These are phyloP conservation scores for Auriscalpium vulgare DNA, from an alignment of 768 basidiomycete genomes.

Conservation along the genomic window DNA sequence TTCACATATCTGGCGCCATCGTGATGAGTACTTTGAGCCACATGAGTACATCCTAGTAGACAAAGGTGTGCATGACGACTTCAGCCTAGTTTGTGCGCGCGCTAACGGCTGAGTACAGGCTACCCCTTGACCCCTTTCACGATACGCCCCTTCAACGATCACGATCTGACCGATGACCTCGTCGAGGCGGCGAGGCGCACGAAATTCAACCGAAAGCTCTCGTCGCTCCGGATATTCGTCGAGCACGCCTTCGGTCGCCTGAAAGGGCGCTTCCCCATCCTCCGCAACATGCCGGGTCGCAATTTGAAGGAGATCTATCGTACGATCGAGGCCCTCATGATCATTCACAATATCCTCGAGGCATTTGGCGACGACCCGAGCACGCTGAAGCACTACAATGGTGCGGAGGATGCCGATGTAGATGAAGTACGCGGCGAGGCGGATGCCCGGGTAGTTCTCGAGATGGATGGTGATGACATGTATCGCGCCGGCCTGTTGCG, in stretches of 20 bases:
- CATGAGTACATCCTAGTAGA: slow-evolving; percentile 15
- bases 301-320: slow-evolving; percentile 2
- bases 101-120: not conserved
- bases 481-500: slow-evolving; percentile 13
- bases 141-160: slow-evolving; percentile 4
- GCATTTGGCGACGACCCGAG: slow-evolving; percentile 7
- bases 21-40: slow-evolving; percentile 5
- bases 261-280: slow-evolving; percentile 21
- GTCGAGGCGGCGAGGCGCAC: not conserved
- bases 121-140: slow-evolving; percentile 5
- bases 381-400: slow-evolving; percentile 9
- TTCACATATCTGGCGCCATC: slow-evolving; percentile 15
- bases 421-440: not conserved
- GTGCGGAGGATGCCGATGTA: slow-evolving; percentile 6
- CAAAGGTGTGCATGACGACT: slow-evolving; percentile 8
- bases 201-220: slow-evolving; percentile 17
- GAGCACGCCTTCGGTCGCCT: slow-evolving; percentile 25
- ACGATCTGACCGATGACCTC: not conserved
- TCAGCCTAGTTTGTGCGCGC: not conserved
- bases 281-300: slow-evolving; percentile 8
- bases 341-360: slow-evolving; percentile 10
- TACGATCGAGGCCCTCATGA: slow-evolving; percentile 2
- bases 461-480: slow-evolving; percentile 10
- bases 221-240: slow-evolving; percentile 14
- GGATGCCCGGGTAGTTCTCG: not conserved